Conservation (phyloP, 306 rosid species). For the Rosa multiflora region DNA sequence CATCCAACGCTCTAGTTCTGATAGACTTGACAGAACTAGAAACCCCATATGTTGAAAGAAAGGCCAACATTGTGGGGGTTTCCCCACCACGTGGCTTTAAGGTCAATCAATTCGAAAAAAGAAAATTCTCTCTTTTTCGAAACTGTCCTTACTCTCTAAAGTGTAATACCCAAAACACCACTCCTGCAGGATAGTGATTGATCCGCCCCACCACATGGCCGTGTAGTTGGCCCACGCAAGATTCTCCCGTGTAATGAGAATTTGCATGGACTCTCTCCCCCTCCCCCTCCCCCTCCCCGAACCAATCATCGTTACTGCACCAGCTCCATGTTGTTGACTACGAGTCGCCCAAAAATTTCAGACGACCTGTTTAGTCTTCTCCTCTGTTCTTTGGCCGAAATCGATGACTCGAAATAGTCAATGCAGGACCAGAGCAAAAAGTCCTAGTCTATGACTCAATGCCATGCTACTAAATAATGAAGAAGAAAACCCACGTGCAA, state of each 20-base stretch:
- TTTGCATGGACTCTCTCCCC: background rate
- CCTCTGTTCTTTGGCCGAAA: background rate
- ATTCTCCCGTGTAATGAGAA: background rate
- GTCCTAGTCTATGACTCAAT: background rate
- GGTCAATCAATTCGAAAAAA: too few species aligned
- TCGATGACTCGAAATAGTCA: background rate
- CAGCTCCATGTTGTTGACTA: conserved; percentile 1
- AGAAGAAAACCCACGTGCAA: background rate
- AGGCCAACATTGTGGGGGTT: background rate
- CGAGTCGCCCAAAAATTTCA: background rate
- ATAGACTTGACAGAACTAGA: background rate
- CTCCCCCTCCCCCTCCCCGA: background rate
- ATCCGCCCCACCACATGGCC: too few species aligned
- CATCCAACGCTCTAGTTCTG: background rate
- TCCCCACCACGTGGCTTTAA: too few species aligned
- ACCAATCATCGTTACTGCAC: background rate
- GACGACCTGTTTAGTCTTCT: background rate
- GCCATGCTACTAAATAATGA: background rate
- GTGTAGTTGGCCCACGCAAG: too few species aligned
- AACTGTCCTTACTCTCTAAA: too few species aligned
- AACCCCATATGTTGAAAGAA: conserved; percentile 6
- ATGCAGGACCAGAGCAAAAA: conserved; percentile 2
- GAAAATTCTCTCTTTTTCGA: too few species aligned
- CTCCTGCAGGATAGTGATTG: too few species aligned
- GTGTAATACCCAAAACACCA: too few species aligned